Percentiles rank a stretch among this genome's conserved stretches.
These are phyloP conservation scores for Citrus glauca DNA, from an alignment of 345 rosid species.

Conservation along the genomic window DNA sequence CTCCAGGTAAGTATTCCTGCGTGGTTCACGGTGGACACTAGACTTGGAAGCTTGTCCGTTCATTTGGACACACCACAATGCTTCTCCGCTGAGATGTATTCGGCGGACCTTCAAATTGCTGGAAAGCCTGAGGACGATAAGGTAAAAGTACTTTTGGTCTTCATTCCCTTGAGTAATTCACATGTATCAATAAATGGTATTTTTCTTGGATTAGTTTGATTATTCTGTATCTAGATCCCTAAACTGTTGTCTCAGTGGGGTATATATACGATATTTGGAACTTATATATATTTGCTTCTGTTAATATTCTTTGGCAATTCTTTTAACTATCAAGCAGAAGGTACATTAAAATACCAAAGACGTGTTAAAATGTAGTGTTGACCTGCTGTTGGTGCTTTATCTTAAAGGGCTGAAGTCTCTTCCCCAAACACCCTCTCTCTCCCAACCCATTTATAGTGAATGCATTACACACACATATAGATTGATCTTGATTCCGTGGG, in stretches of 20 bases:
- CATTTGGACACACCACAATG: constrained; percentile 99
- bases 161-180: neutral
- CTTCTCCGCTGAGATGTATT: constrained; percentile 98
- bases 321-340: neutral
- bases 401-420: neutral
- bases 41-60: constrained; percentile 91
- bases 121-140: constrained; percentile 98
- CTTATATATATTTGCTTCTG: neutral
- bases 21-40: constrained; percentile 92
- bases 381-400: neutral
- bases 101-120: constrained; percentile 82
- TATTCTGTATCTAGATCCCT: neutral
- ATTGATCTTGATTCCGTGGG: neutral
- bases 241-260: neutral
- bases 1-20: constrained; percentile 96
- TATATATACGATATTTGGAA: neutral
- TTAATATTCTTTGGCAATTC: neutral
- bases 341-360: neutral
- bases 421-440: neutral
- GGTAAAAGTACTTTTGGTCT: constrained; percentile 35
- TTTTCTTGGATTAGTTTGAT: neutral
- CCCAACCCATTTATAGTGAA: neutral
- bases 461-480: neutral
- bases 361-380: neutral
- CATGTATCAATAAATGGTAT: neutral